Base-by-base conservation (phyloP, 139 green algal genomes). In the Chlamydomonas applanata region DNA sequence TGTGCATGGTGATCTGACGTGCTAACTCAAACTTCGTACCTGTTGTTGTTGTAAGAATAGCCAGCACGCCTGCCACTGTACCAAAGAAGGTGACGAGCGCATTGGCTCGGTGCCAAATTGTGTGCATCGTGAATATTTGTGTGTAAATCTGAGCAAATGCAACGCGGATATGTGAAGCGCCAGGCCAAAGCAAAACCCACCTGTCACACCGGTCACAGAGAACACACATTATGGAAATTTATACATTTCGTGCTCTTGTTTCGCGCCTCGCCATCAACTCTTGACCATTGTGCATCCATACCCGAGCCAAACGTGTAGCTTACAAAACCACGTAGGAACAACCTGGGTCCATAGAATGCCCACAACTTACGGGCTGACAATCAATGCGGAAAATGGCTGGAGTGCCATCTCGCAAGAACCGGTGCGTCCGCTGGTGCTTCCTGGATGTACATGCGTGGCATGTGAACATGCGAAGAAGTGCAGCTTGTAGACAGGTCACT, bases 71-170 rank as follows among this genome's bases (percentile, higher is more conserved):
- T 22, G 69, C 68, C 2, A 87, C 76, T 2, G 78, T 82, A 9
- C 71, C 84, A n/a, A 89, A 89, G 49, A 86, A 84, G 7, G 84
- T 89, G 0, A 89, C 9, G 1, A 80, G 29, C 4, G 81, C 78
- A 45, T 89, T 89, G 57, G 66, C 54, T 20, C 84, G 40, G 35
- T 66, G 69, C 44, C 53, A 80, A 1, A 70, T 33, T 0, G 80
- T 80, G 53, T 89, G 84, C 84, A 89, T 89, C 4, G 30, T 76
- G 24, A 24, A 25, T n/a, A 19, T 27, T 40, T 20, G 40, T 11
- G 62, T 45, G 9, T 34, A 30, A 7, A 13, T 34, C 56, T 29
- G 9, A 7, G 7, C 40, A 49, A 49, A 49, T n/a, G n/a, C n/a
- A n/a, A 49, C 40, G 7, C 7, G 7, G 11, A 7, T 49, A 7